Conservation (phyloP, 345 rosid species). For the Eucalyptus curtisii region DNA sequence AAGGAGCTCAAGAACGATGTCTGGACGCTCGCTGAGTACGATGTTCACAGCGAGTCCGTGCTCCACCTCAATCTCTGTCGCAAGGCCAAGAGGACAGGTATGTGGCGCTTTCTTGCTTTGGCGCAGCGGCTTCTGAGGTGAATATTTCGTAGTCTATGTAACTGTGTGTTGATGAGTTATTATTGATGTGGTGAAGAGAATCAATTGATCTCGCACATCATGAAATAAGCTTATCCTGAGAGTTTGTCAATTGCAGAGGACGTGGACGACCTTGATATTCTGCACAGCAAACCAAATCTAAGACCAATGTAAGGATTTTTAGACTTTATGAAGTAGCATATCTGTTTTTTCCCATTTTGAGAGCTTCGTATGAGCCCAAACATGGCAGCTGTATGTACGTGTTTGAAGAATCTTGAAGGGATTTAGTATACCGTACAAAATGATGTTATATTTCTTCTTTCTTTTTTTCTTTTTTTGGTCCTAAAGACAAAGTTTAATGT, state of each 20-base stretch:
- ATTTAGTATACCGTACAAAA: neutral
- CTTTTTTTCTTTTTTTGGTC: no score
- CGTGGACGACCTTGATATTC: neutral
- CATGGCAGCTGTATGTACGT: neutral
- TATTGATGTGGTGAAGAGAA: neutral
- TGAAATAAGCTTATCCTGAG: neutral
- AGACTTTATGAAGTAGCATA: neutral
- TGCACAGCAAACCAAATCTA: neutral
- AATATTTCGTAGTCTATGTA: neutral
- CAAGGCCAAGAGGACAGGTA: neutral
- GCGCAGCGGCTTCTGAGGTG: neutral
- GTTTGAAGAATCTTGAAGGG: neutral
- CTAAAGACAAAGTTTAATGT: no score
- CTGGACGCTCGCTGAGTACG: neutral
- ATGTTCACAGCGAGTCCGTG: neutral
- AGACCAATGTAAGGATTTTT: neutral
- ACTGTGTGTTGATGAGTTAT: neutral
- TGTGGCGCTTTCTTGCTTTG: neutral
- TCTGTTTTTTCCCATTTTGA: neutral
- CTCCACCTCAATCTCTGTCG: neutral
- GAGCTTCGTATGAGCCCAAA: neutral
- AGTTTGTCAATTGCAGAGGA: neutral
- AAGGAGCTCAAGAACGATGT: neutral
- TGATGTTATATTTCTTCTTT: no score
- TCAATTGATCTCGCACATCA: neutral